phyloP scores from a whole-genome alignment of 2,329 filamentous ascomycete species.

The Exophiala alcalophila region DNA sequence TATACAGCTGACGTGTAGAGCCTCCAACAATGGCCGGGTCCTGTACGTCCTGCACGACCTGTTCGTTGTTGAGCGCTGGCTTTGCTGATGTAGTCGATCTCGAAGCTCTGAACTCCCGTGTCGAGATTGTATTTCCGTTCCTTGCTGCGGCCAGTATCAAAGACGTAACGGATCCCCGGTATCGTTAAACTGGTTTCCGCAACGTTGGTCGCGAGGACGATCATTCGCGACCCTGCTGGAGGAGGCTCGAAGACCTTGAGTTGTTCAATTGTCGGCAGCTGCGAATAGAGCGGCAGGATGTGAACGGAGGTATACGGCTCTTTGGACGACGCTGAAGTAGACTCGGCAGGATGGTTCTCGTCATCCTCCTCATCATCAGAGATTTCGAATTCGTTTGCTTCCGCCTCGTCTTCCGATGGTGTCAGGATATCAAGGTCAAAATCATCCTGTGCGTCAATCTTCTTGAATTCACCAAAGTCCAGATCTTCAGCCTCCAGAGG shows the following conservation, averaged over 20 bases:
- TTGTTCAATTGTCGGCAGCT: conserved; percentile 86
- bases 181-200: conserved; percentile 97
- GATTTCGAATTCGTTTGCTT: conserved; percentile 62
- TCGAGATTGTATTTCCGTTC: conserved; percentile 83
- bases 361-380: conserved; percentile 60
- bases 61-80: conserved; percentile 88
- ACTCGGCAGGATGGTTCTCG: conserved; percentile 20
- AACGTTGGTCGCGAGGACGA: conserved; percentile 92
- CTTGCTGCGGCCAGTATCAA: conserved; percentile 89
- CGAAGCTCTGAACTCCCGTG: conserved; percentile 92
- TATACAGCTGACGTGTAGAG: conserved; percentile 93
- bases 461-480: conserved; percentile 65
- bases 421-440: conserved; percentile 60
- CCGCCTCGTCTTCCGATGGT: conserved; percentile 55
- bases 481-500: conserved; percentile 83
- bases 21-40: conserved; percentile 91
- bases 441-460: conserved; percentile 50
- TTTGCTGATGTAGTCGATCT: conserved; percentile 96
- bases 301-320: conserved; percentile 69
- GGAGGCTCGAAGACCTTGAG: conserved; percentile 82
- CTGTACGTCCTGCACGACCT: conserved; percentile 91
- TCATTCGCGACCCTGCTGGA: conserved; percentile 76
- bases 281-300: conserved; percentile 88
- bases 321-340: conserved; percentile 33
- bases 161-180: conserved; percentile 90